A percentile compares a stretch with the other conserved stretches of the same genome.
Evolutionary conservation across 768 basidiomycete species (phyloP).

Genomic region (Termitomyces sp.): DNA sequence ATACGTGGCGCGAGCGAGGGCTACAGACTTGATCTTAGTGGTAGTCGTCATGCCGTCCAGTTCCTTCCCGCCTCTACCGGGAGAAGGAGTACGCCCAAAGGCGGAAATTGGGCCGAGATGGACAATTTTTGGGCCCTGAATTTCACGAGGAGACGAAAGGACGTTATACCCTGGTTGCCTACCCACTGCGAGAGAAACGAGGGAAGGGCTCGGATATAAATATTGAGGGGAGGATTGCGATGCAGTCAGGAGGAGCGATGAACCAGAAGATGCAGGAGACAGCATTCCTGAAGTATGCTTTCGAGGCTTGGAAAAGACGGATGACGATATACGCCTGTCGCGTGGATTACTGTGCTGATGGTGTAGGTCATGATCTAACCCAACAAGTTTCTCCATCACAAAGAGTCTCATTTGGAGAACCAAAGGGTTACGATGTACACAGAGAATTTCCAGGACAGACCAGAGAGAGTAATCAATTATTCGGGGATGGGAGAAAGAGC

Average conservation of each 20-base stretch:
- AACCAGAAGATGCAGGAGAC: conserved; percentile 48
- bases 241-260: conserved; percentile 37
- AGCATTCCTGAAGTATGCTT: conserved; percentile 37
- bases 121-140: conserved; percentile 45
- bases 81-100: conserved; percentile 28
- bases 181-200: conserved; percentile 19
- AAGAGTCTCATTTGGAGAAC: conserved; percentile 63
- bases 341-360: conserved; percentile 23
- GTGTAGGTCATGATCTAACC: conserved; percentile 49
- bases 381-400: conserved; percentile 57
- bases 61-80: conserved; percentile 19
- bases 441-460: conserved; percentile 68
- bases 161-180: conserved; percentile 40
- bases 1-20: conserved; percentile 56
- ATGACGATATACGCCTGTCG: conserved; percentile 42
- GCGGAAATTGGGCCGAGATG: conserved; percentile 55
- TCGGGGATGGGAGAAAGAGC: conserved; percentile 38
- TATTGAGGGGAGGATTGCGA: conserved; percentile 27
- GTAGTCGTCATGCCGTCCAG: conserved; percentile 28
- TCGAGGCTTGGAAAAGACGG: conserved; percentile 56
- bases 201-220: conserved; percentile 18
- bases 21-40: conserved; percentile 43
- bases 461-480: conserved; percentile 69
- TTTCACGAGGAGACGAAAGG: conserved; percentile 30
- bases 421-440: conserved; percentile 58